Evolutionary conservation across 2,329 filamentous ascomycete genomes (phyloP), one percentile per base, ranked within the genome.

Genomic region (Colletotrichum lini): DNA sequence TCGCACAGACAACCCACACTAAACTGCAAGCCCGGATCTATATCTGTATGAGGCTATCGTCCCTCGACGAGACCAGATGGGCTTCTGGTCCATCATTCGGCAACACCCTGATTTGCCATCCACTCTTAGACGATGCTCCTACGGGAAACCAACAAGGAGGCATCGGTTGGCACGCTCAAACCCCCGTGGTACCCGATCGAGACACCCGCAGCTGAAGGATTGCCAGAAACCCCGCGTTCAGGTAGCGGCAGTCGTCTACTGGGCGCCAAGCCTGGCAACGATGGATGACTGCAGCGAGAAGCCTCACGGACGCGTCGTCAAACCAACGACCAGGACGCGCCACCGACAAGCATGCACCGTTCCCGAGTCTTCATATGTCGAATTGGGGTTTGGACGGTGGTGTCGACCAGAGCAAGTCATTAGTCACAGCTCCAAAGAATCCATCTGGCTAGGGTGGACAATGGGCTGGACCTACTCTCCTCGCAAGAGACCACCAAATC

Each of bases 201-300:
- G 69, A 69, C 52, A 64, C 68, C 52, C 64, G 50, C 64, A 62
- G 57, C 35, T 38, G 35, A 35, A 71, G 13, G 69, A 72, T 69
- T 65, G 40, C 15, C 65, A 63, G 26, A 53, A 42, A 18, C 67
- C 67, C 63, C 64, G 50, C 50, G 42, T 30, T 54, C 50, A 42
- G 40, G 45, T n/a, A 30, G 40, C 26, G 64, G 35, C 18, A 45
- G 42, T 12, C 45, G 6, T 54, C 30, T 26, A 62, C 68, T 66
- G 49, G 62, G 30, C 23, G 26, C 59, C 38, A 45, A 13, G 38
- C 52, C 49, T 21, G 58, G 30, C 23, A 26, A 18, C 18, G 52
- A 67, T 38, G 38, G 62, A 53, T 67, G 26, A 58, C 52, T 68
- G 64, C 68, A 67, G 64, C 54, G 54, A 44, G 42, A 67, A 61